Conservation (phyloP, 192 early-diverging fungal genomes). For the Coemansia sp. region DNA sequence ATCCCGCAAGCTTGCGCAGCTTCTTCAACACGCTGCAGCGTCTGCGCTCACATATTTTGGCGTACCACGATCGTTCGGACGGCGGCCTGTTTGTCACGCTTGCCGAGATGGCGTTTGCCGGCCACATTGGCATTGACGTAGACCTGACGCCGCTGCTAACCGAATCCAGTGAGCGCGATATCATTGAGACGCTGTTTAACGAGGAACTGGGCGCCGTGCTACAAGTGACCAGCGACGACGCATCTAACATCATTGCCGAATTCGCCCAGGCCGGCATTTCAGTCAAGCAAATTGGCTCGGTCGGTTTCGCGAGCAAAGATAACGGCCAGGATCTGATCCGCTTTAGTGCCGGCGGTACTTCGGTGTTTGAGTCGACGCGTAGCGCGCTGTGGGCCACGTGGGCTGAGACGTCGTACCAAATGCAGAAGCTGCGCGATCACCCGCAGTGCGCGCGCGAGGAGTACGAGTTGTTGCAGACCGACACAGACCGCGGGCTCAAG, state of each 20-base stretch:
- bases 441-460: constrained; percentile 81
- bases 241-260: constrained; percentile 50
- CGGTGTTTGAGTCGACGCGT: constrained; percentile 59
- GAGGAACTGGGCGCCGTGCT: constrained; percentile 98
- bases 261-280: constrained; percentile 49
- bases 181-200: constrained; percentile 74
- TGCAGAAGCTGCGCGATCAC: constrained; percentile 90
- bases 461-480: constrained; percentile 65
- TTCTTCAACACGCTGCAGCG: constrained; percentile 78
- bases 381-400: constrained; percentile 75
- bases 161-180: constrained; percentile 35
- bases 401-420: constrained; percentile 86
- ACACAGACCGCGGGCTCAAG: constrained; percentile 72
- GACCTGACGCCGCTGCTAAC: constrained; percentile 54
- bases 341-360: constrained; percentile 38
- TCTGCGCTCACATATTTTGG: constrained; percentile 58
- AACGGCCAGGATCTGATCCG: constrained; percentile 51
- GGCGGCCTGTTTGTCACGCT: constrained; percentile 93
- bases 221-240: constrained; percentile 65
- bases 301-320: constrained; percentile 20
- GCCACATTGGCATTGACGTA: constrained; percentile 75
- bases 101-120: constrained; percentile 95
- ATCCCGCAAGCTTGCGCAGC: constrained; percentile 58
- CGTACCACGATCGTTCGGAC: constrained; percentile 99
- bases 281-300: constrained; percentile 58